Conservation (phyloP, 1,139 yeast genomes). For the Candida gigantensis region DNA sequence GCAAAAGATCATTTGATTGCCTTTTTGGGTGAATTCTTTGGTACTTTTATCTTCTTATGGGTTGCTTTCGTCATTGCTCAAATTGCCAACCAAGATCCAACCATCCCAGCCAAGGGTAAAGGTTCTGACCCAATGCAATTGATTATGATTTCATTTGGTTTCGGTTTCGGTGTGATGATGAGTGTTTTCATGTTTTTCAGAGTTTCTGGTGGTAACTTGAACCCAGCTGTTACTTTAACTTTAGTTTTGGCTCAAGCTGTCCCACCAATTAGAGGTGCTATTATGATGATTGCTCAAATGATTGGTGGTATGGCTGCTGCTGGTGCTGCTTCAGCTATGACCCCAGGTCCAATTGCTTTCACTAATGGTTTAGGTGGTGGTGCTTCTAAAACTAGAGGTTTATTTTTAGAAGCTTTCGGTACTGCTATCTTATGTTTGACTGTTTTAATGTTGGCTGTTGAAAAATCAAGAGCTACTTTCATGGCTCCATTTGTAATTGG, state of each 20-base stretch:
- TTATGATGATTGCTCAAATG: constrained; percentile 69
- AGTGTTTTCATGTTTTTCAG: constrained; percentile 74
- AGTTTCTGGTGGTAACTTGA: constrained; percentile 86
- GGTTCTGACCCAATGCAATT: constrained; percentile 67
- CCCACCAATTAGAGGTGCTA: constrained; percentile 67
- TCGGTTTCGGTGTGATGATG: constrained; percentile 83
- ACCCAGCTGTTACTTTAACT: constrained; percentile 84
- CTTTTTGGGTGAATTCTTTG: constrained; percentile 65
- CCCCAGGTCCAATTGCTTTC: constrained; percentile 78
- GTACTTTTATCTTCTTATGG: constrained; percentile 84
- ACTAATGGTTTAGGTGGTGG: constrained; percentile 76
- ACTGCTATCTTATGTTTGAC: constrained; percentile 73
- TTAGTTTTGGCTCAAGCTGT: constrained; percentile 71
- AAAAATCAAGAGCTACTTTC: constrained; percentile 72
- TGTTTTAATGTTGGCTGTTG: constrained; percentile 83
- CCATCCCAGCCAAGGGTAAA: constrained; percentile 31
- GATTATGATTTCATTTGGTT: constrained; percentile 82
- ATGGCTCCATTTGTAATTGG: constrained; percentile 88
- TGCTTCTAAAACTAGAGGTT: constrained; percentile 71
- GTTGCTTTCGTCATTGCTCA: constrained; percentile 83
- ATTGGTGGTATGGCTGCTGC: constrained; percentile 93
- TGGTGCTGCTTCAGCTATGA: constrained; percentile 84
- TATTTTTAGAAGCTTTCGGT: constrained; percentile 82
- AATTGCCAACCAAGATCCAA: constrained; percentile 71
- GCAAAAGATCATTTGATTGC: constrained; percentile 38